These are phyloP conservation scores for Chytriomyces confervae DNA, from an alignment of 192 early-diverging fungal genomes.

Conservation along the genomic window DNA sequence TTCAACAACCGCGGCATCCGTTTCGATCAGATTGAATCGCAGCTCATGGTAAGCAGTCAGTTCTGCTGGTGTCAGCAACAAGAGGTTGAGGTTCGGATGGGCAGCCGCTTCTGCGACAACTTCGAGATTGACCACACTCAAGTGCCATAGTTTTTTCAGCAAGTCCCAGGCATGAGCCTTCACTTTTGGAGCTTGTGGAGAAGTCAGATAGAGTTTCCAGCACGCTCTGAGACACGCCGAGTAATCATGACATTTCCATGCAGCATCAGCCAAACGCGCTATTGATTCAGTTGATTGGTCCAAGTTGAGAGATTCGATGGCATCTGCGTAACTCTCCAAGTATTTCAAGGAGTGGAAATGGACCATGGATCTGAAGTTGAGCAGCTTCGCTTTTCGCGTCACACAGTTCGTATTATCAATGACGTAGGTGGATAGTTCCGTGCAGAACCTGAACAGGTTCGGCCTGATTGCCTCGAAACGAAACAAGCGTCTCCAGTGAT, in stretches of 20 bases:
- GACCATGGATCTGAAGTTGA: constrained; percentile 18
- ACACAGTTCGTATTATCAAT: neutral
- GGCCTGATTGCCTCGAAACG: neutral
- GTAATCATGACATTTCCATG: constrained; percentile 15
- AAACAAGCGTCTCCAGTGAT: constrained; percentile 8
- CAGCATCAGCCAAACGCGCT: constrained; percentile 6
- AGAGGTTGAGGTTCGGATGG: neutral
- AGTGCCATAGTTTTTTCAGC: constrained; percentile 27
- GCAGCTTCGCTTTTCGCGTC: neutral
- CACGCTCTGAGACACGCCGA: neutral
- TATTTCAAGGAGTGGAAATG: constrained; percentile 14
- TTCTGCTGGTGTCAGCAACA: neutral
- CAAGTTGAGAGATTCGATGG: neutral
- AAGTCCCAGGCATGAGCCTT: neutral
- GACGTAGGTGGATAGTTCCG: neutral
- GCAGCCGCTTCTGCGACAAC: neutral
- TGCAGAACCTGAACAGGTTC: constrained; percentile 17
- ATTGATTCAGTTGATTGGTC: neutral
- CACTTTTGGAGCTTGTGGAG: neutral
- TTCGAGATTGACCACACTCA: constrained; percentile 20
- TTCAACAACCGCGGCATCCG: neutral
- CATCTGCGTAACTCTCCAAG: neutral
- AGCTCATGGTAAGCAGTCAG: neutral
- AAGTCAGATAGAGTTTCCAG: constrained; percentile 4
- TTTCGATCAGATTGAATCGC: neutral